Evolutionary conservation across 768 basidiomycete genomes (phyloP), one percentile per base, ranked within the genome.

Genomic region (Psilocybe cyanescens): DNA sequence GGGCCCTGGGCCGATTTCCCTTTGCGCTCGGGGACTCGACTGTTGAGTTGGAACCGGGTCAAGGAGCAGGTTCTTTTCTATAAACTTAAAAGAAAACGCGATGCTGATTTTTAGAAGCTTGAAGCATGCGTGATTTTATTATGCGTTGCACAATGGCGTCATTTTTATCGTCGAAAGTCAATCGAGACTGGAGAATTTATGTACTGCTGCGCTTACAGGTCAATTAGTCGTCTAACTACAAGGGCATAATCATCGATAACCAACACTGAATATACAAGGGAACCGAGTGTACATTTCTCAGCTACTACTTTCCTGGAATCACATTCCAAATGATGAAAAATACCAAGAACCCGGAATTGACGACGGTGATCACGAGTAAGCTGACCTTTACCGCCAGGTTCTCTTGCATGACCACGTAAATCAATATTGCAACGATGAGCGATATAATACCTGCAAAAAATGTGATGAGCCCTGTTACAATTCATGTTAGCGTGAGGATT

Each of bases 381-480:
- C 41, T 12, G 37, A 57, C 35, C 39, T 51, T 41, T 2, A 55
- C 51, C 29, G 35, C 37, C 11, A 51, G 8, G 16, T 55, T 9
- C 47, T 56, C 60, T 17, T 53, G n/a, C 48, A 52, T 49, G 7
- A 33, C 29, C 9, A 57, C 39, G 29, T 60, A 60, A 6, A 33
- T 41, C 3, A 55, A 31, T 3, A 55, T 11, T 1, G 47, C 49
- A n/a, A 56, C 17, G 28, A 45, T 35, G 12, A 53, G 37, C 11
- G 39, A 33, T 4, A 56, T 19, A 19, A 56, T 47, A 4, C 55
- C 55, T 3, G n/a, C 8, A n/a, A 30, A 56, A 11, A 46, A 56
- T 9, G 14, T 56, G 12, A 56, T 0, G 17, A 56, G 44, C 55
- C 55, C 55, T 56, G 14, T 28, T 24, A n/a, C 4, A n/a, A 17